Evolutionary conservation across 352 stramenopile genomes (phyloP).

Genomic region (Bremia lactucae): DNA sequence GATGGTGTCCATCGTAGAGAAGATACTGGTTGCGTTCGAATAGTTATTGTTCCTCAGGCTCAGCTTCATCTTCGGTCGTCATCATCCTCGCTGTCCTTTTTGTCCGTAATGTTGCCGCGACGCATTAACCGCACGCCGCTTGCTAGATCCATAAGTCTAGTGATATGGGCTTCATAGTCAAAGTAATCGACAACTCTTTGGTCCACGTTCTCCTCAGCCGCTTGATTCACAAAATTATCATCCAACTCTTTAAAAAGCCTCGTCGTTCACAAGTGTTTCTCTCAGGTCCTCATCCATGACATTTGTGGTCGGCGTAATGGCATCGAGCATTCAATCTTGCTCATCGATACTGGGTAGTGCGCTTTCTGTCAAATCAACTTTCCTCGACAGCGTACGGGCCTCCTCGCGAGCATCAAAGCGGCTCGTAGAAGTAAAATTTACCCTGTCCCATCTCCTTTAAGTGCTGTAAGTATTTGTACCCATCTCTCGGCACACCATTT

Average conservation of each 20-base stretch:
- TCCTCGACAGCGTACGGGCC: constrained; percentile 40
- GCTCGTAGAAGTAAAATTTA: constrained; percentile 68
- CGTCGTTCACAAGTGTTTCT: constrained; percentile 75
- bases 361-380: constrained; percentile 52
- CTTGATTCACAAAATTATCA: constrained; percentile 87
- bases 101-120: constrained; percentile 53
- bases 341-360: constrained; percentile 58
- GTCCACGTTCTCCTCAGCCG: constrained; percentile 37
- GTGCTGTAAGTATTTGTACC: constrained; percentile 90
- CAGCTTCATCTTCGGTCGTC: constrained; percentile 44
- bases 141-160: constrained; percentile 84
- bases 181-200: constrained; percentile 46
- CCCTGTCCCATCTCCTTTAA: constrained; percentile 85
- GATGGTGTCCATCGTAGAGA: constrained; percentile 81
- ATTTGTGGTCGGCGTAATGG: constrained; percentile 75
- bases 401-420: constrained; percentile 45
- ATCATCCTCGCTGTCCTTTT: constrained; percentile 73
- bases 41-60: constrained; percentile 27
- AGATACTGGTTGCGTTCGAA: constrained; percentile 61
- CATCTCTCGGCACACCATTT: constrained; percentile 84
- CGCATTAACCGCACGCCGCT: constrained; percentile 54
- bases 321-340: constrained; percentile 69
- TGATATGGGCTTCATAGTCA: constrained; percentile 90
- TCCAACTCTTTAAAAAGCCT: constrained; percentile 83
- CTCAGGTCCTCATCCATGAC: constrained; percentile 82